Evolutionary conservation across 2,329 filamentous ascomycete genomes (phyloP), one percentile per base, ranked within the genome.

Genomic region (Diplocarpon rosae): DNA sequence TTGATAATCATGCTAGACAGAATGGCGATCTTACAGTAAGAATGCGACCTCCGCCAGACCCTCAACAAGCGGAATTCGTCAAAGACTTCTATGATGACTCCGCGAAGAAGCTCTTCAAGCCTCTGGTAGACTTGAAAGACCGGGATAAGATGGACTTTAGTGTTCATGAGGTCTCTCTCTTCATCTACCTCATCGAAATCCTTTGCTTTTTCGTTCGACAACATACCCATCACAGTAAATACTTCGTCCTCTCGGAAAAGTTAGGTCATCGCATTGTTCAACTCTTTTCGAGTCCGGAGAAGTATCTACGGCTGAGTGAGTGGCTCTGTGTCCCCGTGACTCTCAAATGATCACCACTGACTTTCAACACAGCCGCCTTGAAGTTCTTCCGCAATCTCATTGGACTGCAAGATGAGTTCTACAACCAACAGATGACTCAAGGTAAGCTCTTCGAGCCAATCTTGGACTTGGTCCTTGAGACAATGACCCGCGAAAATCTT

Each of bases 361-460:
- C 46, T 13, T 29, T 29, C 42, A 34, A 17, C 17, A 3, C 46
- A 89, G 85, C 87, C 56, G 86, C 89, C 5, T 75, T 98, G 54
- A 92, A 95, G 61, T 95, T 95, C 66, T 90, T 96, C 68, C 84
- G 90, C 29, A 85, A 85, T 36, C 76, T 94, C 49, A 75, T 95
- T 46, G 80, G 80, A 37, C 72, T 95, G 31, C 83, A 92, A 58
- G 90, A 96, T 60, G 87, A 93, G 43, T 94, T 92, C 56, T 95
- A 95, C 62, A 81, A 87, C 57, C 83, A 81, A 43, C 83, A 95
- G 56, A 76, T 96, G 55, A 83, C 82, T 20, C 79, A 88, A 54
- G 83, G 89, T 60, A 78, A 81, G 48, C 78, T 92, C 0, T 80
- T 96, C 47, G 85, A 83, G 33, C 84, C 88, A 1, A 85, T 96